These are phyloP conservation scores for Brachypodium distachyon DNA, from an alignment of 202 grass and related monocot genomes.

Conservation along the genomic window DNA sequence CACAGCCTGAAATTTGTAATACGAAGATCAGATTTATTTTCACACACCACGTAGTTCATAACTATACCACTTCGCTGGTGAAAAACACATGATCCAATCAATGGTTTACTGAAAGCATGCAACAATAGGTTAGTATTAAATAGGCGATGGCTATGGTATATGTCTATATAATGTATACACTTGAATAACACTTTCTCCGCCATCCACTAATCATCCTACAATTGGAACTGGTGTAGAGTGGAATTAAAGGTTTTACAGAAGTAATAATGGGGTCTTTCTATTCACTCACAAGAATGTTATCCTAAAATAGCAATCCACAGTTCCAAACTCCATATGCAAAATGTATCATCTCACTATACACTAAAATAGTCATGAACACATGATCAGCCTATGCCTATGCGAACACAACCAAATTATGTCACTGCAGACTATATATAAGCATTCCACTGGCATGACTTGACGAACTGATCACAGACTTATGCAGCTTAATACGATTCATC, in stretches of 20 bases:
- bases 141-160: not conserved
- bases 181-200: not conserved
- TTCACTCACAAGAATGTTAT: not conserved
- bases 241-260: not conserved
- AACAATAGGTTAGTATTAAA: not conserved
- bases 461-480: not conserved
- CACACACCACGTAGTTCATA: not conserved
- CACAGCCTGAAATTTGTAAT: not conserved
- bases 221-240: not conserved
- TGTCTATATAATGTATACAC: not conserved
- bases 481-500: not conserved
- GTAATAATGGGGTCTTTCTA: not conserved
- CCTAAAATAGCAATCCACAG: not conserved
- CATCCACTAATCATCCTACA: not conserved
- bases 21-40: not conserved
- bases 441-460: not conserved
- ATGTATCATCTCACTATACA: not conserved
- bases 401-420: not conserved
- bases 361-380: not conserved
- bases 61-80: not conserved
- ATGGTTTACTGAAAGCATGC: not conserved
- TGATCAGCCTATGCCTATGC: slow-evolving; percentile 1
- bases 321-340: not conserved
- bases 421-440: not conserved
- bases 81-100: not conserved